phyloP scores from a whole-genome alignment of 495 filamentous ascomycete genomes.

The Pyrenopolyporus hunteri region DNA sequence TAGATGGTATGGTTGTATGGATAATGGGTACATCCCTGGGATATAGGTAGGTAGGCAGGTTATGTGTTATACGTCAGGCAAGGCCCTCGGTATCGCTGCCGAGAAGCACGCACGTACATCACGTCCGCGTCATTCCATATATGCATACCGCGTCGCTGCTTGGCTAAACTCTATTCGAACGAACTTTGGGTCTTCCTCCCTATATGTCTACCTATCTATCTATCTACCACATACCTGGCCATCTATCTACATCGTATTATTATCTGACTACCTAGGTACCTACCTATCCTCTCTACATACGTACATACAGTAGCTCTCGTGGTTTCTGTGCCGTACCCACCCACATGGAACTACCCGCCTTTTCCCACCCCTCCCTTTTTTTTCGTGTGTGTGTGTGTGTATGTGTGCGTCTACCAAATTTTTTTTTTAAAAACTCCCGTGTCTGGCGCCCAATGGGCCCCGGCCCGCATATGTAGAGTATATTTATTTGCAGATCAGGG shows the following conservation, averaged over 20 bases:
- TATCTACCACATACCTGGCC: not conserved
- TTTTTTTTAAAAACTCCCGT: not conserved
- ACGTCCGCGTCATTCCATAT: constrained; percentile 29
- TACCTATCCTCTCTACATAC: not conserved
- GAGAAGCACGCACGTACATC: constrained; percentile 30
- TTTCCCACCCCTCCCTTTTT: not conserved
- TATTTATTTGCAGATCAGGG: constrained; percentile 39
- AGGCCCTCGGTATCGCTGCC: constrained; percentile 31
- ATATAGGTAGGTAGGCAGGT: no score
- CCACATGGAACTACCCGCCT: constrained; percentile 11
- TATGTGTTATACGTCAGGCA: constrained; percentile 26
- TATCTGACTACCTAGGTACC: not conserved
- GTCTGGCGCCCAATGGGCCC: constrained; percentile 30
- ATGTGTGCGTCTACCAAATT: no score
- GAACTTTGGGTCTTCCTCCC: constrained; percentile 3
- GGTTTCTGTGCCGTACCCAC: constrained; percentile 16
- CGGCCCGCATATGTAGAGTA: constrained; percentile 17
- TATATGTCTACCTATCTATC: not conserved
- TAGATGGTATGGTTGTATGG: no score
- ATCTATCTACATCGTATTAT: no score
- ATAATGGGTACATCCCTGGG: no score
- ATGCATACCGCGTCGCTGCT: constrained; percentile 23
- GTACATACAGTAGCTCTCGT: not conserved
- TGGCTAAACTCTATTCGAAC: constrained; percentile 40
- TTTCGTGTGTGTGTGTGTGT: no score